Conservation (phyloP, 1,284 basidiomycete species). For the Leccinum solheimii region DNA sequence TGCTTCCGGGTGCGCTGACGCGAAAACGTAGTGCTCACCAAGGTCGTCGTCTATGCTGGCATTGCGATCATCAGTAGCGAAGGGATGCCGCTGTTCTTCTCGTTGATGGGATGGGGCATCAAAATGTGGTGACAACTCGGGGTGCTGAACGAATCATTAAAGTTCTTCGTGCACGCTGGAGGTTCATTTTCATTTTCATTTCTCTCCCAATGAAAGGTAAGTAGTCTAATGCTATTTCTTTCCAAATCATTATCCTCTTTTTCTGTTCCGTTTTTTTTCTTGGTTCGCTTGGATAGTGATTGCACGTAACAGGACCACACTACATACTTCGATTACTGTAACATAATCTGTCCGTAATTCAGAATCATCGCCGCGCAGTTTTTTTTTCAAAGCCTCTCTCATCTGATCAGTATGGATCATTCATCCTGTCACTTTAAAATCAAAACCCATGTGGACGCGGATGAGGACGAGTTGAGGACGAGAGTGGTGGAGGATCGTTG, state of each 20-base stretch:
- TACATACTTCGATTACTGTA: background rate
- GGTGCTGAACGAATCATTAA: background rate
- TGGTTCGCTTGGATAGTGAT: background rate
- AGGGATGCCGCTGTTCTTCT: slow-evolving; percentile 67
- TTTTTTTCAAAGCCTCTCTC: no score
- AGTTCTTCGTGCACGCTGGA: background rate
- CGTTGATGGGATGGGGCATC: slow-evolving; percentile 68
- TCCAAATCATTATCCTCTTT: background rate
- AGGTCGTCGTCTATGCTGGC: slow-evolving; percentile 88
- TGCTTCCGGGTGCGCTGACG: background rate
- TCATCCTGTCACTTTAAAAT: no score
- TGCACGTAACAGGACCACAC: background rate
- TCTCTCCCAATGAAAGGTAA: background rate
- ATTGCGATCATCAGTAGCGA: slow-evolving; percentile 73
- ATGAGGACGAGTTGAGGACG: no score
- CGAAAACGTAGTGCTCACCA: slow-evolving; percentile 72
- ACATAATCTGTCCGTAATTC: background rate
- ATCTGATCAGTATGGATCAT: no score
- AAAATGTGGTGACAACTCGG: slow-evolving; percentile 22
- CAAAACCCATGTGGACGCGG: no score
- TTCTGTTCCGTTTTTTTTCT: background rate
- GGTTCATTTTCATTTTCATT: background rate
- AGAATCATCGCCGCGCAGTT: no score
- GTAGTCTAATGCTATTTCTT: background rate
- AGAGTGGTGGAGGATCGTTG: no score